A percentile compares a stretch with the other conserved stretches of the same genome.
Evolutionary conservation across 495 filamentous ascomycete genomes (phyloP).

Genomic region (Cercophora newfieldiana): DNA sequence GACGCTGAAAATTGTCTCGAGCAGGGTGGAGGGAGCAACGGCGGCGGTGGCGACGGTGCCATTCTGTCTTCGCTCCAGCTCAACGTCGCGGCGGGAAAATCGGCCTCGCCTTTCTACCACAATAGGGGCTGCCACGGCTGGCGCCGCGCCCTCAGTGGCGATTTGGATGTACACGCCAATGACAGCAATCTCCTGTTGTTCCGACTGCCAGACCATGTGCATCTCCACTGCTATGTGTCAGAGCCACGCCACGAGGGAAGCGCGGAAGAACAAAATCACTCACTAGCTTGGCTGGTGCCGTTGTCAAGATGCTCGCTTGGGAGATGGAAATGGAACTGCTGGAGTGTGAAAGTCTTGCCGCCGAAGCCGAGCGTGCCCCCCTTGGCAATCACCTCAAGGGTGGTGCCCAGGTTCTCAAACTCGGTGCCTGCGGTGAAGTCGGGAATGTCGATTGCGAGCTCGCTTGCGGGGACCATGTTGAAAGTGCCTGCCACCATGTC

Average conservation of each 20-base stretch:
- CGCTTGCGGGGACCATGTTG: constrained; percentile 41
- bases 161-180: constrained; percentile 62
- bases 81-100: constrained; percentile 10
- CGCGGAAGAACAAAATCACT: constrained; percentile 8
- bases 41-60: neutral
- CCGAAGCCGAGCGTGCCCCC: constrained; percentile 44
- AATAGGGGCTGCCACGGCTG: constrained; percentile 16
- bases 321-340: constrained; percentile 72
- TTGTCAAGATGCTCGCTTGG: constrained; percentile 66
- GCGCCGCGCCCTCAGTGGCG: constrained; percentile 39
- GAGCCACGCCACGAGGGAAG: neutral
- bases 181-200: constrained; percentile 50
- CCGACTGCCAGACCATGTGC: constrained; percentile 64
- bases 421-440: constrained; percentile 42
- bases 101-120: constrained; percentile 18
- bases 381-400: constrained; percentile 54
- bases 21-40: constrained; percentile 40
- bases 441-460: constrained; percentile 36
- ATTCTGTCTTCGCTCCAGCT: constrained; percentile 8
- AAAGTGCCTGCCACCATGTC: constrained; percentile 47
- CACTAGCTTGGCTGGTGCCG: constrained; percentile 44
- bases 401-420: constrained; percentile 62
- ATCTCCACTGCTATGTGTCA: constrained; percentile 54
- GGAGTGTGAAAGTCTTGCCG: constrained; percentile 50
- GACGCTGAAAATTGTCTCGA: constrained; percentile 55